Evolutionary conservation across 1,284 basidiomycete species (phyloP).

Genomic region (Malassezia nana): DNA sequence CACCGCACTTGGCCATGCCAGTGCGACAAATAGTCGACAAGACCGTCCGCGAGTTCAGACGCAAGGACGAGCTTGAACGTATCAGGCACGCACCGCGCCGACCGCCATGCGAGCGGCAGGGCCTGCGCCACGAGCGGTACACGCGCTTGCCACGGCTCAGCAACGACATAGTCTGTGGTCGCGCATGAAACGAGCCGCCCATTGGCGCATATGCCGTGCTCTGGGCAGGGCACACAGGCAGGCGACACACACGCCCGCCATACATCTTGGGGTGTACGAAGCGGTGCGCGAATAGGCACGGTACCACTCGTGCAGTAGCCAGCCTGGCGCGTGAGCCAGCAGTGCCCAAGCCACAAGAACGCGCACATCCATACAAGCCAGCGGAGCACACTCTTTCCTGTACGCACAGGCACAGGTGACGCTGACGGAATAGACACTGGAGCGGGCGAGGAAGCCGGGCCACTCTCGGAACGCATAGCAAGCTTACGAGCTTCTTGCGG

Average conservation of each 20-base stretch:
- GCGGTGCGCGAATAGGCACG: not conserved
- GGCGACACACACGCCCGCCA: conserved; percentile 13
- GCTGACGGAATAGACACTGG: not conserved
- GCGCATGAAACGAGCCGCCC: conserved; percentile 26
- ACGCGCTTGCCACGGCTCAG: conserved; percentile 20
- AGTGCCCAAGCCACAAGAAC: conserved; percentile 27
- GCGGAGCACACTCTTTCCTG: conserved; percentile 10
- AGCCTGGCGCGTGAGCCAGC: conserved; percentile 24
- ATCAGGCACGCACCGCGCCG: conserved; percentile 33
- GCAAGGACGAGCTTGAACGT: conserved; percentile 41
- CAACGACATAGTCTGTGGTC: conserved; percentile 32
- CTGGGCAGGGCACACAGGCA: conserved; percentile 33
- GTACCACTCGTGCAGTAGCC: conserved; percentile 36
- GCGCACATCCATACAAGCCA: not conserved
- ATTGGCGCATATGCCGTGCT: conserved; percentile 27
- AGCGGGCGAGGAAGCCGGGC: not conserved
- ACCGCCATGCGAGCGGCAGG: conserved; percentile 24
- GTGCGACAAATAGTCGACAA: conserved; percentile 26
- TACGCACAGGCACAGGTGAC: too few species aligned
- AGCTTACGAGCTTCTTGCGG: not conserved
- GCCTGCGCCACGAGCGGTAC: conserved; percentile 22
- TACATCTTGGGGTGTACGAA: conserved; percentile 21
- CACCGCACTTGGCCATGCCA: conserved; percentile 40
- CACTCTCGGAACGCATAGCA: not conserved
- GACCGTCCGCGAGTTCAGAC: conserved; percentile 25